Evolutionary conservation across 2,329 filamentous ascomycete species (phyloP).

Genomic region (Blastomyces percursus): DNA sequence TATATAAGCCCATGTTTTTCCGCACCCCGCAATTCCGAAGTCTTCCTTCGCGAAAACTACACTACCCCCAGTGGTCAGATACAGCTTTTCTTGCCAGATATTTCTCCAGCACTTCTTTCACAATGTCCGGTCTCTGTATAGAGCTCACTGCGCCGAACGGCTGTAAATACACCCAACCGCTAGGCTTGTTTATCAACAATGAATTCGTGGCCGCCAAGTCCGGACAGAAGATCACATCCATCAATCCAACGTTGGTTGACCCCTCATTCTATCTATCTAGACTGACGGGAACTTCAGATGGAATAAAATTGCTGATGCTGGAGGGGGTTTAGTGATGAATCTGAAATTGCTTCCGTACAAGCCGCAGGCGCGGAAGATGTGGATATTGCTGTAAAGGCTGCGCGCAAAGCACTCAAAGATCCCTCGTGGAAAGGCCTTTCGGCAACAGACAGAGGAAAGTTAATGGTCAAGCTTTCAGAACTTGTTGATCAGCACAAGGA

Average conservation of each 20-base stretch:
- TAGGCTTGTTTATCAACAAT: constrained; percentile 75
- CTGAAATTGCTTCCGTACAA: constrained; percentile 59
- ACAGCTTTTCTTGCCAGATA: background rate
- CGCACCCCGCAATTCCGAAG: background rate
- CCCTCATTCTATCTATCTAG: background rate
- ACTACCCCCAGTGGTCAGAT: no score
- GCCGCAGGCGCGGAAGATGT: constrained; percentile 56
- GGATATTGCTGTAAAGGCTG: constrained; percentile 56
- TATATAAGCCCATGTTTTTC: background rate
- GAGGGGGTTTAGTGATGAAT: constrained; percentile 43
- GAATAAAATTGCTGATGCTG: constrained; percentile 8
- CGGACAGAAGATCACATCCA: constrained; percentile 52
- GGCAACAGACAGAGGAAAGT: constrained; percentile 54
- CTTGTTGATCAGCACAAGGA: constrained; percentile 56
- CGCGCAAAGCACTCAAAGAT: constrained; percentile 55
- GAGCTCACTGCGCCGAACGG: constrained; percentile 68
- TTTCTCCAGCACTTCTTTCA: constrained; percentile 10
- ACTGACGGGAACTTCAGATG: background rate
- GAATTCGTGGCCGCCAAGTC: constrained; percentile 60
- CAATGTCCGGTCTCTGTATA: constrained; percentile 25
- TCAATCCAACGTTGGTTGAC: constrained; percentile 51
- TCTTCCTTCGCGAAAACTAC: background rate
- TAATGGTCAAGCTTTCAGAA: constrained; percentile 60
- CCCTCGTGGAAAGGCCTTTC: constrained; percentile 56
- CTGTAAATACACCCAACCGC: constrained; percentile 57